These are phyloP conservation scores for Scutellaria galericulata DNA, from an alignment of 257 asterid genomes.

Conservation along the genomic window DNA sequence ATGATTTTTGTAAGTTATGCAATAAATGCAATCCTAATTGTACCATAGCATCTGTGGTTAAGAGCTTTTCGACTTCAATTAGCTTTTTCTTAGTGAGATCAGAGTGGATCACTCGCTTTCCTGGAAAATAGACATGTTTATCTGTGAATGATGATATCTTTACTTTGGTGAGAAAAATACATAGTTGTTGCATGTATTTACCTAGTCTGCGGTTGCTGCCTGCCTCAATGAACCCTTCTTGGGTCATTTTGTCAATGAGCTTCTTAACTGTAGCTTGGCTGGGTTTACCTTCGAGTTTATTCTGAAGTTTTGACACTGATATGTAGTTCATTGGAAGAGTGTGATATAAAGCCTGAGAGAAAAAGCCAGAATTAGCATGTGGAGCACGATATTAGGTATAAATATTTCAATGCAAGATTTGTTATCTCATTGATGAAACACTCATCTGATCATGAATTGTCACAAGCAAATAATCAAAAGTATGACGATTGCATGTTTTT, in stretches of 20 bases:
- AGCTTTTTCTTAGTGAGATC: constrained; percentile 74
- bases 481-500: neutral
- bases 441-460: neutral
- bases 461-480: neutral
- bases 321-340: constrained; percentile 87
- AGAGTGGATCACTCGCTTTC: constrained; percentile 93
- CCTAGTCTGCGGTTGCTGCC: constrained; percentile 81
- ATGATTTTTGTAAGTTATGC: constrained; percentile 10
- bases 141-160: constrained; percentile 18
- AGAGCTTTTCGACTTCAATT: constrained; percentile 67
- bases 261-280: constrained; percentile 63
- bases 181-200: constrained; percentile 29
- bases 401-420: constrained; percentile 6
- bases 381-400: constrained; percentile 12
- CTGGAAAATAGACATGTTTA: constrained; percentile 45
- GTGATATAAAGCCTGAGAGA: constrained; percentile 79
- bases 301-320: constrained; percentile 71
- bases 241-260: constrained; percentile 85
- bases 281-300: constrained; percentile 77
- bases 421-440: constrained; percentile 3
- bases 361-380: constrained; percentile 19
- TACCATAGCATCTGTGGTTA: constrained; percentile 67
- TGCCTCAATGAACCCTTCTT: constrained; percentile 82
- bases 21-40: constrained; percentile 5
- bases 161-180: constrained; percentile 11